Percentiles rank a stretch among this genome's conserved stretches.
These are phyloP conservation scores for Petunia secreta DNA, from an alignment of 257 asterid species.

Conservation along the genomic window DNA sequence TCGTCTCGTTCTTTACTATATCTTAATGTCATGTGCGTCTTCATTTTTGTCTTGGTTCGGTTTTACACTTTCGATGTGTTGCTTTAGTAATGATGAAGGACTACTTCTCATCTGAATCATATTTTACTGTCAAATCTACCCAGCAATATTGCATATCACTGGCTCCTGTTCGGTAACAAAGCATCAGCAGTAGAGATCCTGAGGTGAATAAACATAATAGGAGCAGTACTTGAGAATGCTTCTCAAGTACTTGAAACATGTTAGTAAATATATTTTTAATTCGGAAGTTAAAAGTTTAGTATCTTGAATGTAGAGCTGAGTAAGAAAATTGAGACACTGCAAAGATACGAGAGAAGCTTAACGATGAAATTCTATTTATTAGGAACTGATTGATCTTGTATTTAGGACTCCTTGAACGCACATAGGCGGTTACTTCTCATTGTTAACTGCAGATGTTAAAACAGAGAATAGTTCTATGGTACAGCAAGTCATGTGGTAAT, in stretches of 20 bases:
- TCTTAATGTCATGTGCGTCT: not conserved
- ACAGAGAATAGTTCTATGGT: not conserved
- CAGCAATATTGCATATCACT: not conserved
- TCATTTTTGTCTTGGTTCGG: constrained; percentile 11
- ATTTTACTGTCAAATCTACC: constrained; percentile 16
- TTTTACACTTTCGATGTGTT: constrained; percentile 8
- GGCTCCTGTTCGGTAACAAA: constrained; percentile 15
- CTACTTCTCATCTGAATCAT: constrained; percentile 7
- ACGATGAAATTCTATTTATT: not conserved
- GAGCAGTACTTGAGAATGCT: not conserved
- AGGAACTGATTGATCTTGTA: not conserved
- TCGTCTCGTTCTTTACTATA: not conserved
- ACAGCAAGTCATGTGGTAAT: not conserved
- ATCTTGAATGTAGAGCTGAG: constrained; percentile 20
- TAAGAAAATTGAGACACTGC: not conserved
- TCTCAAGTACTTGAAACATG: not conserved
- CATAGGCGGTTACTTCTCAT: not conserved
- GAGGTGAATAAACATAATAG: not conserved
- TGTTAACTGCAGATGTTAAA: constrained; percentile 17
- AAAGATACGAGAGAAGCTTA: constrained; percentile 7
- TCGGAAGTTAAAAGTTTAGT: not conserved
- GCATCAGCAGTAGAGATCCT: constrained; percentile 8
- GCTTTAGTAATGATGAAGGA: not conserved
- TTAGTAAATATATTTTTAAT: not conserved
- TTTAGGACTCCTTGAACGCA: not conserved